Percentiles rank a stretch among this genome's conserved stretches.
These are phyloP conservation scores for Iris pallida DNA, from an alignment of 116 monocot species.

Conservation along the genomic window DNA sequence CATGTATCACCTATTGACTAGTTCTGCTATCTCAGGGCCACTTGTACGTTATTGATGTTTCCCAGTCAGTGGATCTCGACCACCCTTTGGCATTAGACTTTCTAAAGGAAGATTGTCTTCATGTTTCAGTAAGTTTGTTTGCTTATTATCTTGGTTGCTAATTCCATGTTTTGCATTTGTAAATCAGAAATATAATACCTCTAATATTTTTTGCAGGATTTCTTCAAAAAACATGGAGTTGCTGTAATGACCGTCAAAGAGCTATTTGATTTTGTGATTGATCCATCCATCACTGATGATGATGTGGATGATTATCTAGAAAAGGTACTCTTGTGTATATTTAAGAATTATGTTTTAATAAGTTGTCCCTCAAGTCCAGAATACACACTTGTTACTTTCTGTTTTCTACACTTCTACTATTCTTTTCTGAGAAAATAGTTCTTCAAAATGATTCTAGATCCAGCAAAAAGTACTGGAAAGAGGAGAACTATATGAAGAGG, in stretches of 20 bases:
- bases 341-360: neutral
- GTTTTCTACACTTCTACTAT: neutral
- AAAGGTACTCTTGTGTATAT: conserved; percentile 39
- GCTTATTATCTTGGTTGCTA: neutral
- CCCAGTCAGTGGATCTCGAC: conserved; percentile 93
- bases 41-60: conserved; percentile 95
- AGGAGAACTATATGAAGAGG: conserved; percentile 46
- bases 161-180: neutral
- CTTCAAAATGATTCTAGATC: conserved; percentile 27
- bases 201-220: conserved; percentile 53
- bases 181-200: neutral
- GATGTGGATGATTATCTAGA: conserved; percentile 83
- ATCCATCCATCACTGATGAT: conserved; percentile 69
- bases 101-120: conserved; percentile 81
- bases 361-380: neutral
- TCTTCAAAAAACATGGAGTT: conserved; percentile 91
- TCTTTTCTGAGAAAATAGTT: neutral
- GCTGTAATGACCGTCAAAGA: conserved; percentile 85
- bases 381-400: neutral
- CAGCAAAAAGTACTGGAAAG: conserved; percentile 78
- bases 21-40: conserved; percentile 48
- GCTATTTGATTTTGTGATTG: conserved; percentile 85
- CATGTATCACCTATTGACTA: too few species aligned
- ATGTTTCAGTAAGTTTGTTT: conserved; percentile 71
- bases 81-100: conserved; percentile 89